Conservation (phyloP, 2,329 filamentous ascomycete genomes). For the Diaporthe ilicicola region DNA sequence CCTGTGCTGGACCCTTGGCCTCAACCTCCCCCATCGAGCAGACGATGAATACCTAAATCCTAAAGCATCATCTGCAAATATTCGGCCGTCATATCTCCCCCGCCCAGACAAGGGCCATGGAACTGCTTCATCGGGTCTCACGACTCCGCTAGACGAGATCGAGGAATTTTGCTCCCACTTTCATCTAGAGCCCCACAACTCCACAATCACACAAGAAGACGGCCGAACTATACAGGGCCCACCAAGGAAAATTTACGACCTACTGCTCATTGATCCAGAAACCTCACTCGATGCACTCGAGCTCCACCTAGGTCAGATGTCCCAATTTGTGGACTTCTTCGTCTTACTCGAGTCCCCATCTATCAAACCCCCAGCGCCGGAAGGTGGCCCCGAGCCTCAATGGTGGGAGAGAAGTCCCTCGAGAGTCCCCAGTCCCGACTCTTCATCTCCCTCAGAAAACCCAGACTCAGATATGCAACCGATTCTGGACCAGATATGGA, state of each 20-base stretch:
- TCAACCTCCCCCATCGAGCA: slow-evolving; percentile 5
- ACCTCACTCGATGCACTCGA: slow-evolving; percentile 34
- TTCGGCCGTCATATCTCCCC: neutral
- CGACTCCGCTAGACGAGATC: neutral
- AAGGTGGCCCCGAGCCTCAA: slow-evolving; percentile 2
- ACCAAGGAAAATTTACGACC: slow-evolving; percentile 34
- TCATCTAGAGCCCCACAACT: slow-evolving; percentile 25
- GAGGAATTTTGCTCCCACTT: slow-evolving; percentile 27
- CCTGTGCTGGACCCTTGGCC: slow-evolving; percentile 26
- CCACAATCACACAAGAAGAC: neutral
- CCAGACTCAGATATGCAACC: slow-evolving; percentile 48
- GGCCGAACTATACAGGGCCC: slow-evolving; percentile 46
- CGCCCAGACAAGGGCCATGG: neutral
- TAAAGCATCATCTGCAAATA: neutral
- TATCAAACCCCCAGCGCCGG: neutral
- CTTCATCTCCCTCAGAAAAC: slow-evolving; percentile 39
- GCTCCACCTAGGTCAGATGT: slow-evolving; percentile 37
- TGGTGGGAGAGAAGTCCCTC: slow-evolving; percentile 20
- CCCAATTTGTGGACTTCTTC: slow-evolving; percentile 51
- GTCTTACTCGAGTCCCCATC: slow-evolving; percentile 49
- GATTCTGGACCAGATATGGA: slow-evolving; percentile 46
- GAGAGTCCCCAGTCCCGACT: neutral
- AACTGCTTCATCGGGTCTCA: neutral
- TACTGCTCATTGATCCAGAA: slow-evolving; percentile 35
- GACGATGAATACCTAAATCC: neutral